Percentiles rank a stretch among this genome's conserved stretches.
Evolutionary conservation across 805 yeast genomes (phyloP).

Genomic region (Metschnikowia bowlesiae): DNA sequence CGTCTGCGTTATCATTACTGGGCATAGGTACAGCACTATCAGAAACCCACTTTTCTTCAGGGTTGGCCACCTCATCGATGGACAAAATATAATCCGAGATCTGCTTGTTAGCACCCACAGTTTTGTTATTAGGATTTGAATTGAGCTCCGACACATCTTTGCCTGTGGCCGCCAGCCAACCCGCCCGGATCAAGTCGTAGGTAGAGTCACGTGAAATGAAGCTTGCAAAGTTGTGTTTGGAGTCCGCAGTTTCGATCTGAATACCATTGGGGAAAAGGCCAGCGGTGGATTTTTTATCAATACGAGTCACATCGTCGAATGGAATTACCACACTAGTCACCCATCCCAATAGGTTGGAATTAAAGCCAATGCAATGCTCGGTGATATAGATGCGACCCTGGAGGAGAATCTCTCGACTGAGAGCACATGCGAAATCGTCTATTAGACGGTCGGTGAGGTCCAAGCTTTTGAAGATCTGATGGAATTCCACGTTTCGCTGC

Average conservation of each 20-base stretch:
- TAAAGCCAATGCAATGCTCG: constrained; percentile 75
- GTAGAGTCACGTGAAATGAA: constrained; percentile 79
- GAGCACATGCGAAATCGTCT: constrained; percentile 88
- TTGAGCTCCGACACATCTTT: constrained; percentile 15
- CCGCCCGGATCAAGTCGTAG: constrained; percentile 58
- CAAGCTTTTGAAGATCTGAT: constrained; percentile 61
- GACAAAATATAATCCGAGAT: constrained; percentile 15
- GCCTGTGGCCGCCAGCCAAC: constrained; percentile 50
- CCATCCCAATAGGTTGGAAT: constrained; percentile 87
- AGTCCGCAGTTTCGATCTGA: constrained; percentile 57
- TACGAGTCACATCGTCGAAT: constrained; percentile 60
- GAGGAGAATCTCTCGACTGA: constrained; percentile 76
- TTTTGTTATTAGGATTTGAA: neutral
- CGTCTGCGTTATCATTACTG: neutral
- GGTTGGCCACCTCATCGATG: constrained; percentile 15
- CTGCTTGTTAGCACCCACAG: constrained; percentile 6
- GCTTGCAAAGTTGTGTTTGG: constrained; percentile 78
- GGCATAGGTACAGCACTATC: neutral
- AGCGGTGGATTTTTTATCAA: constrained; percentile 82
- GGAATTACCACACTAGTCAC: constrained; percentile 74
- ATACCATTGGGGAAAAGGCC: constrained; percentile 92
- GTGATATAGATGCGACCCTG: constrained; percentile 87
- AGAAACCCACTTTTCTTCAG: constrained; percentile 6
- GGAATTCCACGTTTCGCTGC: constrained; percentile 61
- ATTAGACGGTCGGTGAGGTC: constrained; percentile 67